phyloP scores from a whole-genome alignment of 257 asterid genomes.

The Thymus quinquecostatus region DNA sequence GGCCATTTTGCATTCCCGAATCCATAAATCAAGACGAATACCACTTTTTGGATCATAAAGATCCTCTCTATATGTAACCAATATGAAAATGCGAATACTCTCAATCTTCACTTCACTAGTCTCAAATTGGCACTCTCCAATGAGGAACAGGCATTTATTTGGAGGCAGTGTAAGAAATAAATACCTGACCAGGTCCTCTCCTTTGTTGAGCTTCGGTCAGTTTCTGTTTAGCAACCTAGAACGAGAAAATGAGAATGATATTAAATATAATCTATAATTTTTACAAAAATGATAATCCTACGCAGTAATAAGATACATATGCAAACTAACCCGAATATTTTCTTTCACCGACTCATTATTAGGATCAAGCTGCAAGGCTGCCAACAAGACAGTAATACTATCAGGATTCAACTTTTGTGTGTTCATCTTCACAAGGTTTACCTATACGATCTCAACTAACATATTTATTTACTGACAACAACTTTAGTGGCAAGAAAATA shows the following conservation, averaged over 20 bases:
- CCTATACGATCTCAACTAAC: slow-evolving; percentile 8
- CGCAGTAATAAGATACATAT: slow-evolving; percentile 14
- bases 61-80: neutral
- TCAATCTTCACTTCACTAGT: neutral
- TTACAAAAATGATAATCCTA: neutral
- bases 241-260: slow-evolving; percentile 10
- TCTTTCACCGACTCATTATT: slow-evolving; percentile 65
- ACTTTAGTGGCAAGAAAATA: slow-evolving; percentile 13
- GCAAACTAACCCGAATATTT: slow-evolving; percentile 74
- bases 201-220: slow-evolving; percentile 62
- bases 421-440: slow-evolving; percentile 14
- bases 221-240: slow-evolving; percentile 77
- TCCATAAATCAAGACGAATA: neutral
- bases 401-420: slow-evolving; percentile 26
- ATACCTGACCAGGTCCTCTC: slow-evolving; percentile 61
- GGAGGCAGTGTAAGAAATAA: slow-evolving; percentile 20
- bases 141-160: neutral
- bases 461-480: slow-evolving; percentile 24
- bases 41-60: neutral
- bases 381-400: slow-evolving; percentile 33
- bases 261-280: slow-evolving; percentile 9
- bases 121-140: neutral
- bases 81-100: neutral
- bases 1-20: neutral
- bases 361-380: slow-evolving; percentile 89